phyloP scores from a whole-genome alignment of 2,329 filamentous ascomycete species.

The Thermothelomyces thermophilus region DNA sequence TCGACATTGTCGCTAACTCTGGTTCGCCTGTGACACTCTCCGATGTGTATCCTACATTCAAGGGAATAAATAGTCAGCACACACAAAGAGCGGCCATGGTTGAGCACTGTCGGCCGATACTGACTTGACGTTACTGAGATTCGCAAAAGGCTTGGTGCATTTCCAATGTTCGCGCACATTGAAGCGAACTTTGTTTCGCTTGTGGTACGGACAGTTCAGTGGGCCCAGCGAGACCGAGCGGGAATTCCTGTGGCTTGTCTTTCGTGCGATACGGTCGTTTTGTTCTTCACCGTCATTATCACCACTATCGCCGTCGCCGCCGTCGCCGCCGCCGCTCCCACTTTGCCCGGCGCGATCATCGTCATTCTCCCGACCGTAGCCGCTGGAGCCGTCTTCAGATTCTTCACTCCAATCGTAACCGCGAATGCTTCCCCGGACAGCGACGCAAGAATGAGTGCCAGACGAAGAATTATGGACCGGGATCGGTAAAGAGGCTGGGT shows the following conservation, averaged over 20 bases:
- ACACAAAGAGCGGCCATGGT: neutral
- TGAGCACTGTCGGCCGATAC: neutral
- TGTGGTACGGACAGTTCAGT: conserved; percentile 6
- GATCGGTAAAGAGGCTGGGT: no score
- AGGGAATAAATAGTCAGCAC: neutral
- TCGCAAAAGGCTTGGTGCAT: neutral
- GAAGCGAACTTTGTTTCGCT: conserved; percentile 1
- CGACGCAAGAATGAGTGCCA: no score
- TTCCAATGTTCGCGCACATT: neutral
- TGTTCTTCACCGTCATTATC: neutral
- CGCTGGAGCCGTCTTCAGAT: neutral
- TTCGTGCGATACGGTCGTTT: no score
- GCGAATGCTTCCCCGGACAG: neutral
- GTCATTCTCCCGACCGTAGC: neutral
- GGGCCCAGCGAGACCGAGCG: neutral
- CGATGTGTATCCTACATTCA: neutral
- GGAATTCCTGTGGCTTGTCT: no score
- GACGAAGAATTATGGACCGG: no score
- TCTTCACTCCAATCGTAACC: neutral
- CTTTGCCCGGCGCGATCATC: neutral
- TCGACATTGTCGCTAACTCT: neutral
- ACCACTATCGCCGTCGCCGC: neutral
- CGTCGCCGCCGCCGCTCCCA: neutral
- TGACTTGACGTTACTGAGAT: neutral
- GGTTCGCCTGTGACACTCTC: neutral